phyloP scores from a whole-genome alignment of 169 alveolate species.

The Eimeria acervulina region DNA sequence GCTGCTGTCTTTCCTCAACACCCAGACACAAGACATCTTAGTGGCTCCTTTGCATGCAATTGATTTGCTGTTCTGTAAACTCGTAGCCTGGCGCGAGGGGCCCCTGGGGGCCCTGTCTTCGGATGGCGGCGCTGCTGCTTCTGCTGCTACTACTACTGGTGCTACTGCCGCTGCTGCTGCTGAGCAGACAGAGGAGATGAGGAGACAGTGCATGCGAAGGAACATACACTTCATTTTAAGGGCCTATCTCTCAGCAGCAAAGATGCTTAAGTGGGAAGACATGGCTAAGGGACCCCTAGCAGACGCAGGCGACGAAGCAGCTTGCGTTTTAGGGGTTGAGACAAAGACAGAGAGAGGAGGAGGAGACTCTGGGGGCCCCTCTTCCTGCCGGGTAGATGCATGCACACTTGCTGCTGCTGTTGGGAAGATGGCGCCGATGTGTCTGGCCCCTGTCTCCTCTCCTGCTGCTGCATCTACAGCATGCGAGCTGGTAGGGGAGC shows the following conservation, averaged over 20 bases:
- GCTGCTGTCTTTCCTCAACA: conserved; percentile 60
- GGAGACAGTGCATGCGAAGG: background rate
- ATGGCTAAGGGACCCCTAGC: background rate
- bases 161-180: too few species aligned
- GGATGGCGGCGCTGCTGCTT: background rate
- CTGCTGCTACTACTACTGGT: too few species aligned
- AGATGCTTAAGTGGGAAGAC: conserved; percentile 47
- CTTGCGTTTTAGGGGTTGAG: background rate
- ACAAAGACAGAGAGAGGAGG: background rate
- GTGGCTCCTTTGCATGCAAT: conserved; percentile 80
- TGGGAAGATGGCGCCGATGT: background rate
- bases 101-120: conserved; percentile 6
- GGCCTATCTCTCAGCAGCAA: conserved; percentile 16
- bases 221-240: background rate
- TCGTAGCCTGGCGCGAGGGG: background rate
- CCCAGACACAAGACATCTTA: conserved; percentile 59
- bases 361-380: too few species aligned
- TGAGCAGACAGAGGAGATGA: background rate
- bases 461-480: conserved; percentile 14
- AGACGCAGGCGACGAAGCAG: conserved; percentile 27
- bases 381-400: background rate
- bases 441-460: conserved; percentile 24
- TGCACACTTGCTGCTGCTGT: conserved; percentile 34
- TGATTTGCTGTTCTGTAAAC: conserved; percentile 58
- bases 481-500: conserved; percentile 69